Base-by-base conservation (phyloP, 306 rosid species). In the Chamaecrista fasciculata region DNA sequence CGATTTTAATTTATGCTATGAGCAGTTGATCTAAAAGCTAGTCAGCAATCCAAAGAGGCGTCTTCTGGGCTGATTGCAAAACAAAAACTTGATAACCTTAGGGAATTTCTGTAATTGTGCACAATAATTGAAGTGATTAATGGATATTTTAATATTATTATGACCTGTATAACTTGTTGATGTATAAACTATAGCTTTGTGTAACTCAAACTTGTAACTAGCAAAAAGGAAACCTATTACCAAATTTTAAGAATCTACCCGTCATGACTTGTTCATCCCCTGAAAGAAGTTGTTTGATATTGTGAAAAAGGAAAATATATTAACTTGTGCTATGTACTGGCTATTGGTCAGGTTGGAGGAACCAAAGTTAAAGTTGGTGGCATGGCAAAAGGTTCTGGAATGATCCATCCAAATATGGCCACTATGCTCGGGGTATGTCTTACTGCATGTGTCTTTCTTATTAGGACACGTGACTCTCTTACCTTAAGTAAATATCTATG, bases 341-440 rank as follows among this genome's bases (percentile, higher is more conserved):
- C 43, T 51, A 70, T 78, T 77, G 62, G 56, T 56, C 79, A 94
- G 99, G 81, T 91, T 82, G 96, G 95, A 69, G 85, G 84, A 40
- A 78, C 82, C 51, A 88, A 69, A 62, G 76, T 93, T 58, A 84
- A 86, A 75, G 55, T 94, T 66, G 99, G 97, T 67, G 99, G 97
- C 66, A 94, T 94, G 96, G 92, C 99, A 40, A 91, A 94, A 75
- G 99, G 99, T 68, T 94, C 97, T 20, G 99, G 99, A 69, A 94
- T 94, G 99, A 94, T 94, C 81, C 99, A 94, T 77, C 99, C 97
- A 73, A 88, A 91, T 79, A 94, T 94, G 98, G 98, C 97, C 75
- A 90, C 97, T 76, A 72, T 94, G 97, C 96, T 94, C 26, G 98
- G 97, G 59, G 98, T 90, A 85, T 52, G 89, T 71, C 71, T 79